Percentiles rank a stretch among this genome's conserved stretches.
phyloP scores from a whole-genome alignment of 148 eudicot species.

The Vaccinium vitisidaea region DNA sequence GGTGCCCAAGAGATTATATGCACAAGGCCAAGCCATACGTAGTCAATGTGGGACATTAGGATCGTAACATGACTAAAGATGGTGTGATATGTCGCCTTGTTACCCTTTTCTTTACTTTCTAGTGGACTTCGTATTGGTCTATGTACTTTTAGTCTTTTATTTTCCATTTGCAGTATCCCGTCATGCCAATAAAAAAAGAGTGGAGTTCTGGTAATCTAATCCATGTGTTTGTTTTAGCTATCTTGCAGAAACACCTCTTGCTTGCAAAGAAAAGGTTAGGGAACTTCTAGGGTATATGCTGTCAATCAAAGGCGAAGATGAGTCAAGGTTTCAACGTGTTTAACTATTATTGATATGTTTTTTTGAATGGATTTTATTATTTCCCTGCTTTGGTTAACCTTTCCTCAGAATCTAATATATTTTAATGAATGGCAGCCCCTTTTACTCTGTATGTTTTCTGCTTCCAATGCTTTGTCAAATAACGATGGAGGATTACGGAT shows the following conservation, averaged over 20 bases:
- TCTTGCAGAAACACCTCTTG: constrained; percentile 86
- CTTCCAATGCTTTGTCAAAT: constrained; percentile 88
- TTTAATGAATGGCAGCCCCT: constrained; percentile 56
- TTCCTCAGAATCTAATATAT: constrained; percentile 2
- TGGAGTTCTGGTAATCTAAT: constrained; percentile 1
- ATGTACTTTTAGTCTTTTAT: not conserved
- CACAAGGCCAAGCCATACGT: too few species aligned
- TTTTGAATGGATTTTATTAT: not conserved
- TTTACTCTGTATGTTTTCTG: constrained; percentile 65
- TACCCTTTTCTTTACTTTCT: not conserved
- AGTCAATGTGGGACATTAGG: too few species aligned
- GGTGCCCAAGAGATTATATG: too few species aligned
- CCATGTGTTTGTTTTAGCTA: constrained; percentile 45
- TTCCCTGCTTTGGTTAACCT: not conserved
- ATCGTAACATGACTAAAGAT: not conserved
- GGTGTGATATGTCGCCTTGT: not conserved
- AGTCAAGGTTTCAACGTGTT: constrained; percentile 47
- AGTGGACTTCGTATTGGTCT: not conserved
- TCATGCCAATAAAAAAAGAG: not conserved
- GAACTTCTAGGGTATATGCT: constrained; percentile 76
- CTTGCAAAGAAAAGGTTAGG: constrained; percentile 59
- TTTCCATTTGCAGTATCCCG: not conserved
- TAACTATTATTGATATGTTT: not conserved
- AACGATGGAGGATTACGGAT: constrained; percentile 73
- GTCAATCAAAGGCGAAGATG: constrained; percentile 78